Conservation (phyloP, 2,329 filamentous ascomycete species). For the Chaetoscypha palmicola region DNA sequence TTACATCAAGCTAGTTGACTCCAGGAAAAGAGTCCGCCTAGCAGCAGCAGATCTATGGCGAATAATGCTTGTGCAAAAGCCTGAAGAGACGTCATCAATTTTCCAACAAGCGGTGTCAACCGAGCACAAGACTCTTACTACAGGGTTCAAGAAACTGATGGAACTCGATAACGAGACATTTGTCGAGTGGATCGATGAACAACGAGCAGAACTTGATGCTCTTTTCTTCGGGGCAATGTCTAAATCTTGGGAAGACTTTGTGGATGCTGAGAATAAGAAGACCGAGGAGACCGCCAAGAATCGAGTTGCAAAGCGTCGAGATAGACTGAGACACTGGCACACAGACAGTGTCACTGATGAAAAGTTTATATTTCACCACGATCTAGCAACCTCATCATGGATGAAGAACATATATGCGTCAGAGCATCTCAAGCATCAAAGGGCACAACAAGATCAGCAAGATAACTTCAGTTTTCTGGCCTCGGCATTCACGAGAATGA, state of each 20-base stretch:
- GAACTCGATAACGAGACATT: constrained; percentile 88
- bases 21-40: constrained; percentile 57
- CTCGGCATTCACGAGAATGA: constrained; percentile 69
- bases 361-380: constrained; percentile 70
- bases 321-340: constrained; percentile 76
- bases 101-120: constrained; percentile 64
- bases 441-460: constrained; percentile 84
- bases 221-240: constrained; percentile 79
- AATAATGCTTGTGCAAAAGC: constrained; percentile 91
- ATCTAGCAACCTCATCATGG: constrained; percentile 83
- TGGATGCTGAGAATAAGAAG: constrained; percentile 69
- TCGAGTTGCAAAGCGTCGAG: constrained; percentile 68
- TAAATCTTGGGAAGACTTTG: constrained; percentile 83
- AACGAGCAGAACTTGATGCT: constrained; percentile 68
- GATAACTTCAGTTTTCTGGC: constrained; percentile 77
- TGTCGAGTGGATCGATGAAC: constrained; percentile 77
- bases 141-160: constrained; percentile 75
- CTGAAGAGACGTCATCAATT: constrained; percentile 68
- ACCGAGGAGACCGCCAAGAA: constrained; percentile 68
- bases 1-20: constrained; percentile 78
- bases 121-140: constrained; percentile 64
- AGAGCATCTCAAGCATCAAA: constrained; percentile 86
- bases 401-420: constrained; percentile 91
- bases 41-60: constrained; percentile 81
- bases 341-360: constrained; percentile 61